phyloP scores from a whole-genome alignment of 208 protist genomes.

The Acanthamoeba divionensis region DNA sequence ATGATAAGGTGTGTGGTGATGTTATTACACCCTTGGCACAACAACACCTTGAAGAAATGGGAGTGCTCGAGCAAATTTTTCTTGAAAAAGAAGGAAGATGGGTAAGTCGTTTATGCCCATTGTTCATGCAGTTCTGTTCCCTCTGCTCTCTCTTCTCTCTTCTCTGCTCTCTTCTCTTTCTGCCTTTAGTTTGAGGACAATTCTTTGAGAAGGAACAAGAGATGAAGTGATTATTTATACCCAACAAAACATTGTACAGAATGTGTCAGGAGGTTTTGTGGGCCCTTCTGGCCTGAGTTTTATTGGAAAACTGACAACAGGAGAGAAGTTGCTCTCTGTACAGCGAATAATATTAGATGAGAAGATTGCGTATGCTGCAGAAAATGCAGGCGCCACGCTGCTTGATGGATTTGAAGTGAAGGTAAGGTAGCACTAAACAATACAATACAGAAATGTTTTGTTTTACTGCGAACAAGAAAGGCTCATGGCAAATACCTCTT shows the following conservation, averaged over 20 bases:
- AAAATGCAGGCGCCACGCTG: slow-evolving; percentile 34
- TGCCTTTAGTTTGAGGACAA: neutral
- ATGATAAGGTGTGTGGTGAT: slow-evolving; percentile 52
- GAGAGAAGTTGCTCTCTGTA: slow-evolving; percentile 36
- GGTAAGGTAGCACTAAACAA: neutral
- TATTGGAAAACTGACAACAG: slow-evolving; percentile 48
- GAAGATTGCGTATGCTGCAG: slow-evolving; percentile 37
- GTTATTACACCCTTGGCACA: slow-evolving; percentile 33
- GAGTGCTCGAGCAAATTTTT: slow-evolving; percentile 16
- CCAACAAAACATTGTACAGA: neutral
- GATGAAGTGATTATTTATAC: neutral
- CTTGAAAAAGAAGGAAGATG: slow-evolving; percentile 45
- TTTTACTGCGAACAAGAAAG: neutral
- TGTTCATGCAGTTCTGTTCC: neutral
- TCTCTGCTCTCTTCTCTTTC: neutral
- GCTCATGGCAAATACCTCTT: neutral
- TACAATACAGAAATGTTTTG: neutral
- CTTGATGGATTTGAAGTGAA: slow-evolving; percentile 32
- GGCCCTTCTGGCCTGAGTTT: slow-evolving; percentile 40
- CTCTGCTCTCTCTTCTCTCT: neutral
- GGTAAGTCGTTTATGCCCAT: neutral
- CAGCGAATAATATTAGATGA: slow-evolving; percentile 51
- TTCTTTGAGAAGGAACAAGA: neutral
- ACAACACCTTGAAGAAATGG: slow-evolving; percentile 39
- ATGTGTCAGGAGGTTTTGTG: slow-evolving; percentile 32